Evolutionary conservation across 768 basidiomycete genomes (phyloP).

Genomic region (Mycena amicta): DNA sequence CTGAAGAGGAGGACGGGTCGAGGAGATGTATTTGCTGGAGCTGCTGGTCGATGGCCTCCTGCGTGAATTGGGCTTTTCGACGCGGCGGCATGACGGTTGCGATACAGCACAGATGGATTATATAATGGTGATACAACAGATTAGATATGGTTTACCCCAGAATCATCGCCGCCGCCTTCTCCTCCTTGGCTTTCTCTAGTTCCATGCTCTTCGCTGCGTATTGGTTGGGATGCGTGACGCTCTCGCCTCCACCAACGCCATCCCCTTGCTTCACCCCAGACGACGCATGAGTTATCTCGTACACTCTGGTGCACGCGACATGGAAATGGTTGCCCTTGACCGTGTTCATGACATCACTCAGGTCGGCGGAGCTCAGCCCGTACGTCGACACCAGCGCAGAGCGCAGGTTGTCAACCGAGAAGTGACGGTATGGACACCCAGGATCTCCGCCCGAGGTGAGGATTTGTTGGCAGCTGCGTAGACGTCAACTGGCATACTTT

Average conservation of each 20-base stretch:
- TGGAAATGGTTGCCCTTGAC: conserved; percentile 87
- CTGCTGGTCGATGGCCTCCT: conserved; percentile 86
- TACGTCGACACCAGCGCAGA: conserved; percentile 73
- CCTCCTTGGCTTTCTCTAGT: conserved; percentile 47
- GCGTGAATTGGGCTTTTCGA: conserved; percentile 73
- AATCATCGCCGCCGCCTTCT: conserved; percentile 48
- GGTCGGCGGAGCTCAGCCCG: conserved; percentile 64
- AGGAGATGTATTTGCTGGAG: conserved; percentile 89
- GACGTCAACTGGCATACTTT: neutral
- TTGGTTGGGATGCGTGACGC: conserved; percentile 93
- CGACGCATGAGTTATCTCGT: conserved; percentile 84
- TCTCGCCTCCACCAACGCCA: conserved; percentile 83
- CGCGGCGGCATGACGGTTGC: conserved; percentile 66
- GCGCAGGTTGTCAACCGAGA: conserved; percentile 79
- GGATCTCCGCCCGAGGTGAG: conserved; percentile 70
- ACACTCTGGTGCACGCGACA: conserved; percentile 95
- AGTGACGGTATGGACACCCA: conserved; percentile 94
- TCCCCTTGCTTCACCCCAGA: conserved; percentile 85
- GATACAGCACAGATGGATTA: neutral
- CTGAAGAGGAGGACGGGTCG: conserved; percentile 84
- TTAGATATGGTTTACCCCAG: conserved; percentile 30
- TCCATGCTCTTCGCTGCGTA: conserved; percentile 78
- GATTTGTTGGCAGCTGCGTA: conserved; percentile 85
- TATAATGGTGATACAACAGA: no score
- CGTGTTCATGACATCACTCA: conserved; percentile 79